Evolutionary conservation across 225 moss, liverwort and hornwort species (phyloP).

Genomic region (Pleurozium schreberi): DNA sequence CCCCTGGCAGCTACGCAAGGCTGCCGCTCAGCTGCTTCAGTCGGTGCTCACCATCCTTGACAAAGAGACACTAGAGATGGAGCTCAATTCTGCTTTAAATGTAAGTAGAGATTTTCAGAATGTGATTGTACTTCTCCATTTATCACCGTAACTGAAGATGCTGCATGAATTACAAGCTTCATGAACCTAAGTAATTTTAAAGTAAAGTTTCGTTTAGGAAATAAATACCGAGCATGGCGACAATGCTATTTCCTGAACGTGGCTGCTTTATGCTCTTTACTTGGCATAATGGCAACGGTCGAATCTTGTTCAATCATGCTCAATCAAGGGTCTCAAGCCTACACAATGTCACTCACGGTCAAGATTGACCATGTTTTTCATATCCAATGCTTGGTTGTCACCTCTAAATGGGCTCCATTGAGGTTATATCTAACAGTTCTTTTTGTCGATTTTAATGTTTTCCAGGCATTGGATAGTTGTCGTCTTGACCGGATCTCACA

Average conservation of each 20-base stretch:
- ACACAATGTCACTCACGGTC: neutral
- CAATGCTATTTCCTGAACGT: neutral
- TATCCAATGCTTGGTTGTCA: neutral
- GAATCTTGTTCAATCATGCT: too few relatives aligned
- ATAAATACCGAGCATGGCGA: neutral
- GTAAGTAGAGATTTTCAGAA: neutral
- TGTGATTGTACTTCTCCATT: neutral
- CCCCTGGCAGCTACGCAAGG: conserved; percentile 69
- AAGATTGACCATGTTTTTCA: neutral
- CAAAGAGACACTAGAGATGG: conserved; percentile 40
- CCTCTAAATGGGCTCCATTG: neutral
- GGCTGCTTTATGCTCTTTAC: neutral
- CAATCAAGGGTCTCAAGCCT: neutral
- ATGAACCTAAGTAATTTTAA: neutral
- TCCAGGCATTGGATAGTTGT: conserved; percentile 62
- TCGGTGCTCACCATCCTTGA: conserved; percentile 71
- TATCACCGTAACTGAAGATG: neutral
- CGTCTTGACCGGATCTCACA: conserved; percentile 64
- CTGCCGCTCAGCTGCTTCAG: conserved; percentile 60
- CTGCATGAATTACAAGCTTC: neutral
- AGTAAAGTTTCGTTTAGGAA: neutral
- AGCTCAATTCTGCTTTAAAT: conserved; percentile 35
- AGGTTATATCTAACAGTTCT: neutral
- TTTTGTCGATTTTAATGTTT: neutral
- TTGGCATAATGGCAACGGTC: too few relatives aligned